Evolutionary conservation across 2,329 filamentous ascomycete species (phyloP), one percentile per base, ranked within the genome.

Genomic region (Alternaria consortialis): DNA sequence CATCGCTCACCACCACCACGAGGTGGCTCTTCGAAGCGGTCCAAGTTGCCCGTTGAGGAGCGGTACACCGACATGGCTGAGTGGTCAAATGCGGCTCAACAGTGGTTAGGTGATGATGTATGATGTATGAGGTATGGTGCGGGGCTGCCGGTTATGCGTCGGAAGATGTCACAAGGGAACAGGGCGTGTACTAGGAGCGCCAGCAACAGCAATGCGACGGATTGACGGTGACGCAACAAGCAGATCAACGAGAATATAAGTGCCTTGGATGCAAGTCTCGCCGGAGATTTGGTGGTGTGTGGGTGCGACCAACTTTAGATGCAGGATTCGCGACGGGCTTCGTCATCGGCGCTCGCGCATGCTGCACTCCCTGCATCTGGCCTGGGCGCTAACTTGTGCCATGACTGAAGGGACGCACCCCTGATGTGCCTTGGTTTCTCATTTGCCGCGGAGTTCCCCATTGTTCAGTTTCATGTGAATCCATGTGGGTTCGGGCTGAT

Each of bases 31-130:
- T 83, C 82, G 62, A 75, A 78, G 65, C 77, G 79, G 43, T 79
- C 78, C 47, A 83, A 75, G 58, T 80, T 77, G 63, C 80, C 80
- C 20, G 79, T 78, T n/a, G 80, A 81, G 55, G 76, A 75, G 56
- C 77, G 74, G 65, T 77, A 78, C 34, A 37, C 57, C 12, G 60
- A 63, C 74, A 77, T 78, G 64, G 48, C 57, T 70, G 63, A 32
- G 32, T 17, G 51, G 32, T 53, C 44, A 52, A 27, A 50, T 25
- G 40, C 20, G 60, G 58, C 36, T 51, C 40, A 43, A 60, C 51
- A 53, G 39, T 42, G 39, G 48, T 46, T 20, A 46, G 25, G 25
- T 53, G 57, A 48, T 61, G 65, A 63, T 66, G 63, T 62, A 54
- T 56, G 57, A 54, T 29, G 54, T 40, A 42, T 40, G 37, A 58